Evolutionary conservation across 2,329 filamentous ascomycete genomes (phyloP).

Genomic region (Botrytis hyacinthi): DNA sequence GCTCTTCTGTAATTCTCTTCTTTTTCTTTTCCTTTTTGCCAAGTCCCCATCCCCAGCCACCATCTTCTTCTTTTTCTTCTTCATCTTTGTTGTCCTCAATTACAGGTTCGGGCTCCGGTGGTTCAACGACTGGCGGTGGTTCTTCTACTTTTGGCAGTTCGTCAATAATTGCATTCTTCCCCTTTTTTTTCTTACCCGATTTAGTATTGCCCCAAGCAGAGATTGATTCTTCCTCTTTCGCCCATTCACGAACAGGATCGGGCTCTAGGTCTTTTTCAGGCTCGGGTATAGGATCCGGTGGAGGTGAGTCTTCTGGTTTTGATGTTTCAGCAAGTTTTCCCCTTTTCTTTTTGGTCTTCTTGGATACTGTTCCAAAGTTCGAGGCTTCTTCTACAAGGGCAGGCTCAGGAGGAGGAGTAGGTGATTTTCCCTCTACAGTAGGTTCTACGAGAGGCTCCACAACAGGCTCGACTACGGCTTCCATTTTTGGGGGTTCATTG

Average conservation of each 20-base stretch:
- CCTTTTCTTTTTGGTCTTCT: slow-evolving; percentile 44
- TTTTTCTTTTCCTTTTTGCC: slow-evolving; percentile 44
- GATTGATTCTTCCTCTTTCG: slow-evolving; percentile 25
- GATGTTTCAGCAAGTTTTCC: slow-evolving; percentile 34
- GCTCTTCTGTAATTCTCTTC: slow-evolving; percentile 18
- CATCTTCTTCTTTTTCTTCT: neutral
- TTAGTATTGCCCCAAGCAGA: slow-evolving; percentile 25
- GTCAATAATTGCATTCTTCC: slow-evolving; percentile 49
- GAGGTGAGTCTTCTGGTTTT: slow-evolving; percentile 34
- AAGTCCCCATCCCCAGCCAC: slow-evolving; percentile 15
- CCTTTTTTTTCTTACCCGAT: slow-evolving; percentile 45
- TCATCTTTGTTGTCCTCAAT: slow-evolving; percentile 10
- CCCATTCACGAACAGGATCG: slow-evolving; percentile 22
- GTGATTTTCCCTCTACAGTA: slow-evolving; percentile 36
- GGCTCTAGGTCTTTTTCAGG: slow-evolving; percentile 42
- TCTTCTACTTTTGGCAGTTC: slow-evolving; percentile 44
- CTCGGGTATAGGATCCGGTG: slow-evolving; percentile 14
- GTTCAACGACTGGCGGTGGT: slow-evolving; percentile 42
- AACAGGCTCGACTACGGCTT: slow-evolving; percentile 22
- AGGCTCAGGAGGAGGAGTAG: neutral
- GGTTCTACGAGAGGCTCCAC: slow-evolving; percentile 44
- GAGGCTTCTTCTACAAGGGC: slow-evolving; percentile 13
- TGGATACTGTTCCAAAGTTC: slow-evolving; percentile 50
- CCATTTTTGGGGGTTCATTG: slow-evolving; percentile 25
- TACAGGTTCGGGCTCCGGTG: slow-evolving; percentile 42